phyloP scores from a whole-genome alignment of 2,329 filamentous ascomycete species.

The Didymella segeticola region DNA sequence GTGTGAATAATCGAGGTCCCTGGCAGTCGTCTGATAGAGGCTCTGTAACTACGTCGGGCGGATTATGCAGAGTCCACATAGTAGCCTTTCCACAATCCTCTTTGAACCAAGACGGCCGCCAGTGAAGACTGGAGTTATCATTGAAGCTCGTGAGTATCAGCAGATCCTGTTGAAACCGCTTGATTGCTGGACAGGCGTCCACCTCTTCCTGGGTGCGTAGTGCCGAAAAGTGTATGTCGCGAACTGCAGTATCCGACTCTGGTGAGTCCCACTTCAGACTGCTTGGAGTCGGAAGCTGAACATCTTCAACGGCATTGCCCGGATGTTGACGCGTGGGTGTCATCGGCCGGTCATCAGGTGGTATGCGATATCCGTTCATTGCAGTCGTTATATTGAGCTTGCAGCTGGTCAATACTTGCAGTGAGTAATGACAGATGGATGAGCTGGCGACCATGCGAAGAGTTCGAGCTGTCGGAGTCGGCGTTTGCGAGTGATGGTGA shows the following conservation, averaged over 20 bases:
- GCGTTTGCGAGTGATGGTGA: not conserved
- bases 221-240: not conserved
- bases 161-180: conserved; percentile 37
- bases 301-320: not conserved
- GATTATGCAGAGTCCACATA: conserved; percentile 40
- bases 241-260: not conserved
- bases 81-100: not conserved
- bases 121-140: conserved; percentile 38
- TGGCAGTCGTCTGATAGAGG: conserved; percentile 9
- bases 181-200: conserved; percentile 15
- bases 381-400: not conserved
- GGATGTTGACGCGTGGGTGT: not conserved
- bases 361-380: not conserved
- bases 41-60: conserved; percentile 39
- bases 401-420: too few species aligned
- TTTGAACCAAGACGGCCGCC: conserved; percentile 39
- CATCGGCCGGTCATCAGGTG: not conserved
- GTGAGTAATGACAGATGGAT: not conserved
- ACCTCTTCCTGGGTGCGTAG: conserved; percentile 26
- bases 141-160: conserved; percentile 34
- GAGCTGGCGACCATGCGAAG: not conserved
- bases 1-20: conserved; percentile 24
- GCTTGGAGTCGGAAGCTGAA: not conserved
- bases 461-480: not conserved
- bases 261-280: not conserved